Evolutionary conservation across 148 eudicot genomes (phyloP), one percentile per base, ranked within the genome.

Genomic region (Tetragonia tetragonoides): DNA sequence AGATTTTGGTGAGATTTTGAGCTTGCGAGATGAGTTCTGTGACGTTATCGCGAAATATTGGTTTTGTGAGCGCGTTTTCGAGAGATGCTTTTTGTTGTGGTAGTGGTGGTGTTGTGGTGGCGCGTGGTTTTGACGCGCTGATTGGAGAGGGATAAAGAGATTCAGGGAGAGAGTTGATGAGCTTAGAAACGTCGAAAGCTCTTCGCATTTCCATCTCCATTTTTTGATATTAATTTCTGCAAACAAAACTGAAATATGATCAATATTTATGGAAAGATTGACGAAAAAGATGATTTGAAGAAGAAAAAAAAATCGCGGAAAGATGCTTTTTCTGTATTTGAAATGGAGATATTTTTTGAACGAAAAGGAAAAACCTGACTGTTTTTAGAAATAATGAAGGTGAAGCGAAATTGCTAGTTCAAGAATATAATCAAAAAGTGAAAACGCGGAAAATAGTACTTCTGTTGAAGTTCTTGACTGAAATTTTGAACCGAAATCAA

Each of bases 21-120:
- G 77, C 79, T 66, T 54, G 66, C 37, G 44, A 17, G 37, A 79
- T 65, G 60, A 83, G 77, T 38, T 73, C 78, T 4, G 16, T 7
- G 66, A 38, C 76, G 39, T 83, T 53, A 78, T 83, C 85, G 66
- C 77, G 61, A 34, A 76, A 18, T 67, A 83, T 79, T 23, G 83
- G 64, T 41, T 76, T 75, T 38, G 79, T 82, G 20, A 82, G 79
- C 42, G 60, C 23, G 74, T 46, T 72, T 37, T 70, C 79, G 20
- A 49, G 8, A 34, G 23, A 41, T 1, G 69, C 3, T 38, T 59
- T 49, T 17, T 76, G 17, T 14, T 11, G 37, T 17, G 79, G 17
- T 14, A 10, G 37, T 2, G 15, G 28, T 38, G 20, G 14, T 2
- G 7, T 28, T 21, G 21, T n/a, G 42, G 3, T 7, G 44, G 68